Base-by-base conservation (phyloP, 2,329 filamentous ascomycete species). In the Ascochyta rabiei region DNA sequence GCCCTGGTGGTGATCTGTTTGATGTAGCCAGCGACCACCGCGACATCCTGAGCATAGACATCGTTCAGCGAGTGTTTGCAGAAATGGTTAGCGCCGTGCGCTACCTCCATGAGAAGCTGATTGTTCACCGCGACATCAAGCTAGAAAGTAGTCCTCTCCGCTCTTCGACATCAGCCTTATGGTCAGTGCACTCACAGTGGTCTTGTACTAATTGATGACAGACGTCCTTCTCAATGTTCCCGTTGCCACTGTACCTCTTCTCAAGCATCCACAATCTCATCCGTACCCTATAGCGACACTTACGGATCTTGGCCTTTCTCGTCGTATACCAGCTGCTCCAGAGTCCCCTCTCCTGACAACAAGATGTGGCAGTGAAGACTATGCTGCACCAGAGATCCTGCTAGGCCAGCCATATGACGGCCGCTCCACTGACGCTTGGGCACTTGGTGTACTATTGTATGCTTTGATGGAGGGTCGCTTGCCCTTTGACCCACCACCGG, bases 121-220 rank as follows among this genome's bases (percentile, higher is more conserved):
- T 99, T 71, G 93, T 98, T 48, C 95, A 99, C 73, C 87, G 95
- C 56, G 95, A 99, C 75, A 96, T 99, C 76, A 99, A 99, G 78
- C 87, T 99, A 55, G 95, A 99, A 81, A 99, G 90, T 95, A 83
- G 77, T 87, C 81, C 57, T 61, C 60, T 60, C 61, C 56, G 31
- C 46, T 64, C 57, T 56, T 63, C 42, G 39, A 50, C 39, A 52
- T 38, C 24, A 39, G 35, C 21, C 31, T 42, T 37, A 47, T 60
- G 56, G 66, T 69, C 64, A 62, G 61, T 66, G 57, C 46, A 51
- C 47, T 64, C 41, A 56, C 57, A 47, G 57, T 46, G 53, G 52
- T 56, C 60, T 53, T 40, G 52, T 61, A 71, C 70, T 74, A 69
- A 75, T 67, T 47, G 18, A 19, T 62, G 50, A 47, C 69, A 96